phyloP scores from a whole-genome alignment of 192 early-diverging fungal species.

The Linnemannia zychae region DNA sequence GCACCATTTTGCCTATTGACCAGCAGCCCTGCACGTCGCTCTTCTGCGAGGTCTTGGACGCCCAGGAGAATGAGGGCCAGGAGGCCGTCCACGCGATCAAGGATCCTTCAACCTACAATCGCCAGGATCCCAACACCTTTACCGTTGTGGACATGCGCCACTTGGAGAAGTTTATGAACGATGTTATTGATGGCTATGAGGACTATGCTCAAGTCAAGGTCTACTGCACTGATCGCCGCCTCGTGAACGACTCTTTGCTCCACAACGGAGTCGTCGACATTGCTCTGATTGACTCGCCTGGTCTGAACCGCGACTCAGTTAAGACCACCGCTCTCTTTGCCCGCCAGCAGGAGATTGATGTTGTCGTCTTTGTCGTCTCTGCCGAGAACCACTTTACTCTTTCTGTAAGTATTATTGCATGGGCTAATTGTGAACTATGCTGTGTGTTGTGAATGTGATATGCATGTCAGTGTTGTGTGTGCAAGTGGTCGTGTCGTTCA shows the following conservation, averaged over 20 bases:
- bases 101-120: constrained; percentile 77
- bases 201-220: constrained; percentile 93
- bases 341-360: constrained; percentile 98
- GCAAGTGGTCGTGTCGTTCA: background rate
- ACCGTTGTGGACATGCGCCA: constrained; percentile 75
- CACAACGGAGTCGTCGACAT: constrained; percentile 98
- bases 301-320: constrained; percentile 97
- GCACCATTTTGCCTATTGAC: constrained; percentile 92
- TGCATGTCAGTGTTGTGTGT: background rate
- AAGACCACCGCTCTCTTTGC: constrained; percentile 98
- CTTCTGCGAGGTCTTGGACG: constrained; percentile 97
- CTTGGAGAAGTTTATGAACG: constrained; percentile 78
- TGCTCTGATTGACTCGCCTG: constrained; percentile 97
- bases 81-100: constrained; percentile 95
- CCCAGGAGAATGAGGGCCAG: constrained; percentile 86
- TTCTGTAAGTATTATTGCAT: constrained; percentile 73
- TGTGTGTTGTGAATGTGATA: background rate
- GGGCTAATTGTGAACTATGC: background rate
- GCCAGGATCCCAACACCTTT: constrained; percentile 78
- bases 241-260: constrained; percentile 78
- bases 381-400: constrained; percentile 99
- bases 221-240: constrained; percentile 84
- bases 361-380: constrained; percentile 98
- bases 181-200: constrained; percentile 88
- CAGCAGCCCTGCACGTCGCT: constrained; percentile 98